Evolutionary conservation across 1,139 yeast species (phyloP).

Genomic region (Zygosaccharomyces pseudobailii): DNA sequence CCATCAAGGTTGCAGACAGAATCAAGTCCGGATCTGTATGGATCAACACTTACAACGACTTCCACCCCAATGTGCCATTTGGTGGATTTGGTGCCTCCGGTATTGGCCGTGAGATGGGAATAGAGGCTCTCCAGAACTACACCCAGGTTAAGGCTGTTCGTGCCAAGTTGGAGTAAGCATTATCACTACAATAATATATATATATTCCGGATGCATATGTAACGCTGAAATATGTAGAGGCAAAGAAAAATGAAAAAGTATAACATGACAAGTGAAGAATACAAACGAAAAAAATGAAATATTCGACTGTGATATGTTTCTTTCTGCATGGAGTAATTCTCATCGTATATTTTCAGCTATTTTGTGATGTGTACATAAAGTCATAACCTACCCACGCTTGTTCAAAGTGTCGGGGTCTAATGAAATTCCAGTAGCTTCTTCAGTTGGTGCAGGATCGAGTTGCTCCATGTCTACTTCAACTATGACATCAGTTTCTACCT

Average conservation of each 20-base stretch:
- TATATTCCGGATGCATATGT: neutral
- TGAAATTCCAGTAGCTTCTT: neutral
- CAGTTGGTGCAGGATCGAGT: neutral
- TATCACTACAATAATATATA: no score
- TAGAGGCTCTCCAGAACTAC: slow-evolving; percentile 56
- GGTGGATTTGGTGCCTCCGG: slow-evolving; percentile 65
- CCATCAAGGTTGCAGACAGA: slow-evolving; percentile 46
- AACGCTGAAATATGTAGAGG: neutral
- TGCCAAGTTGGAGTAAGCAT: slow-evolving; percentile 29
- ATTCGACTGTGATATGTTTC: no score
- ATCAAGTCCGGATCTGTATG: slow-evolving; percentile 57
- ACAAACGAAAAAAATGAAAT: neutral
- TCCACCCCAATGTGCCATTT: slow-evolving; percentile 45
- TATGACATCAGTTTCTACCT: neutral
- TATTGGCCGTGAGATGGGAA: slow-evolving; percentile 66
- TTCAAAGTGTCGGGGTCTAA: neutral
- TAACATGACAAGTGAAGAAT: neutral
- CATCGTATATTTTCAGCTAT: no score
- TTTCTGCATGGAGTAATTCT: no score
- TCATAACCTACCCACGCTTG: neutral
- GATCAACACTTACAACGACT: slow-evolving; percentile 53
- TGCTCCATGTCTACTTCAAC: neutral
- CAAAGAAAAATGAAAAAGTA: neutral
- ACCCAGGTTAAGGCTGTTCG: slow-evolving; percentile 60
- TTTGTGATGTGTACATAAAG: no score